A percentile compares a stretch with the other conserved stretches of the same genome.
Conservation (phyloP, 2,329 filamentous ascomycete genomes). For the Penicillium sp. region DNA sequence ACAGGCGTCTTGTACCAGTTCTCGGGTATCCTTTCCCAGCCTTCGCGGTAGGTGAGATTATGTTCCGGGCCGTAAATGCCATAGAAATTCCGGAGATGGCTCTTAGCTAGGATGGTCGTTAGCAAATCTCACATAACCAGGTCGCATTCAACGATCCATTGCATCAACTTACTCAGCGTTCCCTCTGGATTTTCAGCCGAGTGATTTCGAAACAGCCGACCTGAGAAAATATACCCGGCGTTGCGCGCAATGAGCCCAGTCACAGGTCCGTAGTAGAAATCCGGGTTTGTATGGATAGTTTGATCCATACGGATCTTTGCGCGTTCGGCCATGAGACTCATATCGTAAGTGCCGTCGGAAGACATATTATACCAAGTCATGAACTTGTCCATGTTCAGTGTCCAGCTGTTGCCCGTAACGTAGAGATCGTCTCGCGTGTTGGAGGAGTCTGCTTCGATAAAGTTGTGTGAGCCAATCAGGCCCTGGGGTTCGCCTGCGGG, state of each 20-base stretch:
- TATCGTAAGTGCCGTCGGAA: conserved; percentile 41
- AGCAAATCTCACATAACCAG: not conserved
- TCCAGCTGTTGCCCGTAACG: conserved; percentile 49
- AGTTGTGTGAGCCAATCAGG: conserved; percentile 54
- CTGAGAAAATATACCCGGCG: conserved; percentile 49
- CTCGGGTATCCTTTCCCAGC: conserved; percentile 53
- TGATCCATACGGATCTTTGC: conserved; percentile 48
- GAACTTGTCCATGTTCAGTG: conserved; percentile 54
- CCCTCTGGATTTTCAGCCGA: conserved; percentile 42
- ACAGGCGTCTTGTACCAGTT: conserved; percentile 51
- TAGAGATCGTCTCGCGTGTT: conserved; percentile 55
- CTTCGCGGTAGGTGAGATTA: conserved; percentile 45
- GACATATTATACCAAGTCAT: conserved; percentile 47
- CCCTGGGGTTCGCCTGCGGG: conserved; percentile 45
- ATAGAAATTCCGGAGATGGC: conserved; percentile 49
- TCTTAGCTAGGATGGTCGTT: conserved; percentile 32
- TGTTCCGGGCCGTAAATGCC: conserved; percentile 45
- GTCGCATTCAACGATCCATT: not conserved
- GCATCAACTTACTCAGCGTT: conserved; percentile 33
- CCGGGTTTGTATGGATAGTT: conserved; percentile 51
- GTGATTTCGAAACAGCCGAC: conserved; percentile 47
- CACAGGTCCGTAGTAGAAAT: conserved; percentile 56
- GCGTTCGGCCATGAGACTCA: conserved; percentile 46
- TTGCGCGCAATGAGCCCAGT: conserved; percentile 51
- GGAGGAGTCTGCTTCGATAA: conserved; percentile 55